Evolutionary conservation across 2,329 filamentous ascomycete genomes (phyloP).

Genomic region (Dactylonectria estremocensis): DNA sequence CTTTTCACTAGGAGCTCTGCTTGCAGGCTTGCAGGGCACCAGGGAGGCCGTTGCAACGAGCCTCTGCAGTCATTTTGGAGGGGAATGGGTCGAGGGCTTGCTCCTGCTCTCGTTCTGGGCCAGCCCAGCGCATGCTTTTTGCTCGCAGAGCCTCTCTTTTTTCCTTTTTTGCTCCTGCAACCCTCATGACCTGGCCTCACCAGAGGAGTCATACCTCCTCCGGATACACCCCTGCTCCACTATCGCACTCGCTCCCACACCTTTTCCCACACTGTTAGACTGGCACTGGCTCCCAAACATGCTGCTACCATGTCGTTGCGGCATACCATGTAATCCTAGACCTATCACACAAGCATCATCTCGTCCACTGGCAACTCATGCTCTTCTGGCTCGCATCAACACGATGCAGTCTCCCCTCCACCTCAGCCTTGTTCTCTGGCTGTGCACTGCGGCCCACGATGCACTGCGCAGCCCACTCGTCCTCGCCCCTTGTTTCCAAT

Average conservation of each 20-base stretch:
- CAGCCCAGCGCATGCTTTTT: neutral
- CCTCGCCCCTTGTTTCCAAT: slow-evolving; percentile 24
- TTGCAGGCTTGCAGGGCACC: slow-evolving; percentile 17
- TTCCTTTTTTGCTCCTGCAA: neutral
- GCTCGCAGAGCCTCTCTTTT: neutral
- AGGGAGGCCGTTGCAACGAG: neutral
- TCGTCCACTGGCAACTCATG: slow-evolving; percentile 10
- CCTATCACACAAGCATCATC: too few species aligned
- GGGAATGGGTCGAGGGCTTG: slow-evolving; percentile 15
- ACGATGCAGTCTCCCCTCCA: slow-evolving; percentile 44
- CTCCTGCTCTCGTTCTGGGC: neutral
- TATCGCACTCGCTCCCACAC: slow-evolving; percentile 16
- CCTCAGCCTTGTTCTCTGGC: slow-evolving; percentile 49
- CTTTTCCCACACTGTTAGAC: neutral
- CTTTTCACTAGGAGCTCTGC: slow-evolving; percentile 17
- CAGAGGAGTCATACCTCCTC: slow-evolving; percentile 4
- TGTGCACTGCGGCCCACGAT: slow-evolving; percentile 41
- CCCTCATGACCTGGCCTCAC: slow-evolving; percentile 2
- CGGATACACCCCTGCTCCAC: slow-evolving; percentile 10
- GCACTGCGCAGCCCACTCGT: slow-evolving; percentile 39
- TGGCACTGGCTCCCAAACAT: neutral
- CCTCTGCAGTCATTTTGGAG: slow-evolving; percentile 3
- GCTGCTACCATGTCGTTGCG: neutral
- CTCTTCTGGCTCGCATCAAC: slow-evolving; percentile 22
- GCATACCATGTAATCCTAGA: too few species aligned